A percentile compares a stretch with the other conserved stretches of the same genome.
phyloP scores from a whole-genome alignment of 495 filamentous ascomycete species.

The Neurospora cerealis region DNA sequence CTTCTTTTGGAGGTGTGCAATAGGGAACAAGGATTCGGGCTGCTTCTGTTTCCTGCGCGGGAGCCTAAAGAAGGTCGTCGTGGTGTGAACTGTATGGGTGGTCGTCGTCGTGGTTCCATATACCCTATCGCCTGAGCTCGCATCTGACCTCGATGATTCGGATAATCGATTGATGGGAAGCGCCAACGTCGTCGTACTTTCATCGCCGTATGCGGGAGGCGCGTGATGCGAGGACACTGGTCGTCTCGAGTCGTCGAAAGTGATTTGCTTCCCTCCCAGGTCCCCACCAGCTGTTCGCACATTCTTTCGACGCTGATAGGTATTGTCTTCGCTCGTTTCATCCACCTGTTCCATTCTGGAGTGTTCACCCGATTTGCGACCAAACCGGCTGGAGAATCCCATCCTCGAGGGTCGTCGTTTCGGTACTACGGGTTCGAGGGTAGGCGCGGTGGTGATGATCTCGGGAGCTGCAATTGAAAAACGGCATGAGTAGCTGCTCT shows the following conservation, averaged over 20 bases:
- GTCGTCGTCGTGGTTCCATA: conserved; percentile 53
- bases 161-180: conserved; percentile 65
- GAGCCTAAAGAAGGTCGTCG: conserved; percentile 69
- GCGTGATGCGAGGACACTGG: conserved; percentile 39
- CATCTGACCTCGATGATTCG: conserved; percentile 87
- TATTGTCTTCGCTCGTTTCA: conserved; percentile 8
- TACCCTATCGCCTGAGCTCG: conserved; percentile 66
- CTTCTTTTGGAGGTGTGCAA: conserved; percentile 66
- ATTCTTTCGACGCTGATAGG: neutral
- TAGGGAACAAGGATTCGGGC: conserved; percentile 67
- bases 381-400: conserved; percentile 33
- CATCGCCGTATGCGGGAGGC: conserved; percentile 55
- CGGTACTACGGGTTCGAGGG: conserved; percentile 44
- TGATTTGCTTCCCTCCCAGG: conserved; percentile 38
- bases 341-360: conserved; percentile 25
- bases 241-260: conserved; percentile 60
- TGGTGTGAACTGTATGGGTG: conserved; percentile 50
- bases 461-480: conserved; percentile 52
- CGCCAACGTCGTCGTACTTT: conserved; percentile 54
- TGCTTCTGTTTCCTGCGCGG: conserved; percentile 68
- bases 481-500: conserved; percentile 9
- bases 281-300: neutral
- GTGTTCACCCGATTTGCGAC: conserved; percentile 32
- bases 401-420: conserved; percentile 45
- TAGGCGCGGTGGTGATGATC: conserved; percentile 91